A percentile compares a stretch with the other conserved stretches of the same genome.
phyloP scores from a whole-genome alignment of 2,329 filamentous ascomycete species.

The Fusarium brevicatenulatum region DNA sequence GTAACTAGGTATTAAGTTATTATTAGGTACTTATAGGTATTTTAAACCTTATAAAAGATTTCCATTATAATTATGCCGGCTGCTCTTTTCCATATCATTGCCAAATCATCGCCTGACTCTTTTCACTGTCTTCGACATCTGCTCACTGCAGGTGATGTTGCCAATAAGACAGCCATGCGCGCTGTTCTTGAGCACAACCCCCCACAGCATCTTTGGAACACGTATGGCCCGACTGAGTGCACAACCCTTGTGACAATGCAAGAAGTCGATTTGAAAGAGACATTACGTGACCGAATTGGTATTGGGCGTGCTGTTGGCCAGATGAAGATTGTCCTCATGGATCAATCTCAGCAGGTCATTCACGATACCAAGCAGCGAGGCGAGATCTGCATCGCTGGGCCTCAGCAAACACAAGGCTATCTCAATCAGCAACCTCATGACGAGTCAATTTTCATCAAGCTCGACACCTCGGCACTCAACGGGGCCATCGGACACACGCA shows the following conservation, averaged over 20 bases:
- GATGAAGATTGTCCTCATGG: neutral
- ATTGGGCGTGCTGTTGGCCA: neutral
- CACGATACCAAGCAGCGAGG: neutral
- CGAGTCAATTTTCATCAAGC: rapidly evolving
- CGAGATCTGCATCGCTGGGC: neutral
- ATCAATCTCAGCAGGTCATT: neutral
- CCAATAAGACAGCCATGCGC: neutral
- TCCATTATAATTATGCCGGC: conserved; percentile 1
- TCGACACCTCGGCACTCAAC: rapidly evolving
- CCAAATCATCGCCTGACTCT: neutral
- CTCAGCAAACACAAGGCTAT: neutral
- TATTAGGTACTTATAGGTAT: too few species aligned
- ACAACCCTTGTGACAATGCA: neutral
- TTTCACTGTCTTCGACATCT: neutral
- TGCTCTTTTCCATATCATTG: neutral
- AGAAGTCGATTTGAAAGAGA: neutral
- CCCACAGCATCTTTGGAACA: conserved; percentile 3
- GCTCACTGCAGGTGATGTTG: neutral
- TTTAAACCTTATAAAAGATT: too few species aligned
- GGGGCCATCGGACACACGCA: rapidly evolving
- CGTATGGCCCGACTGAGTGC: conserved; percentile 1
- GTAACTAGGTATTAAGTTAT: too few species aligned
- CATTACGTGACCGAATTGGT: neutral
- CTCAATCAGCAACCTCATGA: neutral
- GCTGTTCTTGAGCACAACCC: neutral